Evolutionary conservation across 75 land plant species (phyloP), one percentile per base, ranked within the genome.

Genomic region (Ceratopteris richardii): DNA sequence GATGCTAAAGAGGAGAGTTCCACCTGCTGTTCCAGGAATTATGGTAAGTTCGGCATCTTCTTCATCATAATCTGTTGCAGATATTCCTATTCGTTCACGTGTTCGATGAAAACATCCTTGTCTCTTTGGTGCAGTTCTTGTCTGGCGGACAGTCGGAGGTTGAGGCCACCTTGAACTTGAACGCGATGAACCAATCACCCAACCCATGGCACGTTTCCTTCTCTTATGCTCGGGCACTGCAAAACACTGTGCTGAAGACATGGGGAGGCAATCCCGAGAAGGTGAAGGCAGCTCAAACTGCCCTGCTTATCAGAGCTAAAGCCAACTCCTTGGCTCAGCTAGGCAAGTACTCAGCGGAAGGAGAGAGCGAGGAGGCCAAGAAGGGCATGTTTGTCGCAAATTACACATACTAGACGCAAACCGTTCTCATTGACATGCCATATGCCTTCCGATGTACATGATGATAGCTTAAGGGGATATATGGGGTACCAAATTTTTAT

Each of bases 11-110:
- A 58, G 61, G 14, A 78, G 89, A 61, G 69, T 85, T 42, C 89
- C 89, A 10, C 88, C 89, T 3, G 72, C 96, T 42, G 96, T 90
- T 52, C 96, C 96, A 37, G 96, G 95, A 44, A 86, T 89, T 62
- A 89, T 89, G 95, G 95, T 80, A 75, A 57, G 20, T n/a, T n/a
- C n/a, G n/a, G n/a, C n/a, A n/a, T n/a, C n/a, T n/a, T n/a, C n/a
- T n/a, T n/a, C n/a, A n/a, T n/a, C n/a, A n/a, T n/a, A n/a, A n/a
- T n/a, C n/a, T n/a, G n/a, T n/a, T n/a, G n/a, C n/a, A n/a, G n/a
- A n/a, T n/a, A n/a, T n/a, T n/a, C n/a, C n/a, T n/a, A n/a, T n/a
- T n/a, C n/a, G n/a, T n/a, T n/a, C n/a, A n/a, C n/a, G n/a, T n/a
- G n/a, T n/a, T n/a, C n/a, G n/a, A n/a, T n/a, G n/a, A n/a, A n/a